Percentiles rank a stretch among this genome's conserved stretches.
phyloP scores from a whole-genome alignment of 2,329 filamentous ascomycete genomes.

The Nigrograna mackinnonii region DNA sequence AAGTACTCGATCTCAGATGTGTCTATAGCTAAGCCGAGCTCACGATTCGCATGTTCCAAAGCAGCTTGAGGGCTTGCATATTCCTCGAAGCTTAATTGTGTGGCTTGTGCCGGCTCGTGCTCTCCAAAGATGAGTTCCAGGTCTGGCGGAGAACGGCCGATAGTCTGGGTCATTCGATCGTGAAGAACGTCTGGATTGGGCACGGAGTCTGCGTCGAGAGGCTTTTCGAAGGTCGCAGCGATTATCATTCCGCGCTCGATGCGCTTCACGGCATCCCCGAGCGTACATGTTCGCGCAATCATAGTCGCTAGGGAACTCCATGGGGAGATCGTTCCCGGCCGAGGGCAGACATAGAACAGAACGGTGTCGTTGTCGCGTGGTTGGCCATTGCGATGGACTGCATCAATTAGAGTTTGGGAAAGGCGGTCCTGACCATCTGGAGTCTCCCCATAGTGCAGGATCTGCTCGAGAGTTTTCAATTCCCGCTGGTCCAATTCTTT shows the following conservation, averaged over 20 bases:
- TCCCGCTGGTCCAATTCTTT: conserved; percentile 47
- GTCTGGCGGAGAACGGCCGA: conserved; percentile 69
- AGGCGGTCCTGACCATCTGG: conserved; percentile 51
- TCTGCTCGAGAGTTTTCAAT: conserved; percentile 58
- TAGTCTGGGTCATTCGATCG: conserved; percentile 94
- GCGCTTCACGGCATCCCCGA: conserved; percentile 71
- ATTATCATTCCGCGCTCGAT: conserved; percentile 87
- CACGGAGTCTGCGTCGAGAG: conserved; percentile 55
- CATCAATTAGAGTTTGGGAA: conserved; percentile 49
- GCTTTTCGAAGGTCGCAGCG: conserved; percentile 63
- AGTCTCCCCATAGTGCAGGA: conserved; percentile 63
- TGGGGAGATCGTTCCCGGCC: conserved; percentile 82
- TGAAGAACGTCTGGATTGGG: conserved; percentile 73
- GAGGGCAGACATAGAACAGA: conserved; percentile 75
- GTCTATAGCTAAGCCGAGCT: conserved; percentile 84
- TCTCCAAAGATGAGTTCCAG: conserved; percentile 80
- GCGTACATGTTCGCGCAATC: conserved; percentile 88
- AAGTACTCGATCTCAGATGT: conserved; percentile 90
- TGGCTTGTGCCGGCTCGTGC: conserved; percentile 64
- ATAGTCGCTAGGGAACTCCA: conserved; percentile 97
- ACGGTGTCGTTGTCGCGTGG: conserved; percentile 55
- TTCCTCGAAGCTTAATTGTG: conserved; percentile 71
- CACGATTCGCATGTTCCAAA: conserved; percentile 80
- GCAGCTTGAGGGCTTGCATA: conserved; percentile 69
- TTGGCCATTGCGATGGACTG: conserved; percentile 52